Evolutionary conservation across 2,329 filamentous ascomycete species (phyloP).

Genomic region (Exserohilum rostratum): DNA sequence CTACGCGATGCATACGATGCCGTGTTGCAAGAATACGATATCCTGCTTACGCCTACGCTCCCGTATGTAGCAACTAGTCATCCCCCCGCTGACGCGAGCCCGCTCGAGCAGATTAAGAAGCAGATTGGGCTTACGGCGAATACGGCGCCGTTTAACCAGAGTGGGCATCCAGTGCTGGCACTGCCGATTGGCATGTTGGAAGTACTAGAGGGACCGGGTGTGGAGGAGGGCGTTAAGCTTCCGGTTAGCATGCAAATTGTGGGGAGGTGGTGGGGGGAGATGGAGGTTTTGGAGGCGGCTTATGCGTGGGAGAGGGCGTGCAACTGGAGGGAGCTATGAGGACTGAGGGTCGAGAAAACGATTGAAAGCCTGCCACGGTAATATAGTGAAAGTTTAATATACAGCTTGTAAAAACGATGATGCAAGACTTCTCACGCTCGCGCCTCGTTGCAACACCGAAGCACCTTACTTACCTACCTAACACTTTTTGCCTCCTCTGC

Average conservation of each 20-base stretch:
- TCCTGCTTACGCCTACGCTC: slow-evolving; percentile 58
- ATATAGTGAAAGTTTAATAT: no score
- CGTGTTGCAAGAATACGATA: slow-evolving; percentile 51
- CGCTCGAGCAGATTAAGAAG: slow-evolving; percentile 55
- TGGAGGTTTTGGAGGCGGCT: slow-evolving; percentile 52
- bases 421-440: no score
- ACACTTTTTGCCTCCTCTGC: neutral
- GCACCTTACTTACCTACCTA: no score
- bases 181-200: slow-evolving; percentile 58
- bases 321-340: slow-evolving; percentile 51
- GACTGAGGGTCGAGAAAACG: neutral
- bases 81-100: slow-evolving; percentile 47
- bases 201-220: slow-evolving; percentile 47
- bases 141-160: slow-evolving; percentile 63
- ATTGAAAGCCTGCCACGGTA: neutral
- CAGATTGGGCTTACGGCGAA: slow-evolving; percentile 63
- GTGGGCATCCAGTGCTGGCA: slow-evolving; percentile 62
- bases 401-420: no score
- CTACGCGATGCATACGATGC: slow-evolving; percentile 57
- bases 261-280: slow-evolving; percentile 59
- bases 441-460: no score
- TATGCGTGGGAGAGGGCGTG: slow-evolving; percentile 56
- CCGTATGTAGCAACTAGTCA: slow-evolving; percentile 57
- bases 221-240: slow-evolving; percentile 38
- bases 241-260: slow-evolving; percentile 64